Evolutionary conservation across 1,139 yeast species (phyloP), one percentile per base, ranked within the genome.

Genomic region (Petasospora rhodanensis): DNA sequence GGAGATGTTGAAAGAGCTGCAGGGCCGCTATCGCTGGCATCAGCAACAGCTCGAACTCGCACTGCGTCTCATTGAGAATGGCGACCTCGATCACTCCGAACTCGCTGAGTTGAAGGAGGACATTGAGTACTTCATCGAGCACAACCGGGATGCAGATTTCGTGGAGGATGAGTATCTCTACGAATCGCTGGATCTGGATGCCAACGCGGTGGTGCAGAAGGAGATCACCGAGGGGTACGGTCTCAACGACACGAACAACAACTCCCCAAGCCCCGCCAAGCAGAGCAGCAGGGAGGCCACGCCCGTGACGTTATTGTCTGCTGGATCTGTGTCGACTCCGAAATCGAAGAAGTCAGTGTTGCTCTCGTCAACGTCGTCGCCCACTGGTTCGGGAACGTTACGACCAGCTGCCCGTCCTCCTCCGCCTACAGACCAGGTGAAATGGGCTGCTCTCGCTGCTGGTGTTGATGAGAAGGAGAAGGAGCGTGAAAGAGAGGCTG

Each of bases 81-180:
- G 76, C 42, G 73, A 68, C 35, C 61, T 82, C 45, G 73, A 70
- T 34, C 78, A 84, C 0, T 77, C 75, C 26, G 69, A 66, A 35
- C 69, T 82, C 10, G 75, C 73, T 49, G 70, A 66, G 18, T 74
- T 81, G 41, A 73, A 72, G 51, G 93, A 82, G 43, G 91, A 81
- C 51, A 66, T 82, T 48, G 78, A 73, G 41, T 81, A 79, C 54
- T 81, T 76, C 50, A 72, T 81, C 26, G 85, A 79, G 40, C 77
- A 76, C 47, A 81, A 80, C 56, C 81, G 77, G 59, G 82, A 74
- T 32, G 76, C 76, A 10, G 87, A 79, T 51, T 82, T 79, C 48
- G 73, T 79, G 31, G 85, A 79, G 48, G 84, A 82, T 55, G 89
- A 81, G 52, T 80, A 83, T 28, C 76, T 82, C 49, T 82, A 82